These are phyloP conservation scores for Irpex lacteus DNA, from an alignment of 1,284 basidiomycete genomes.

Conservation along the genomic window DNA sequence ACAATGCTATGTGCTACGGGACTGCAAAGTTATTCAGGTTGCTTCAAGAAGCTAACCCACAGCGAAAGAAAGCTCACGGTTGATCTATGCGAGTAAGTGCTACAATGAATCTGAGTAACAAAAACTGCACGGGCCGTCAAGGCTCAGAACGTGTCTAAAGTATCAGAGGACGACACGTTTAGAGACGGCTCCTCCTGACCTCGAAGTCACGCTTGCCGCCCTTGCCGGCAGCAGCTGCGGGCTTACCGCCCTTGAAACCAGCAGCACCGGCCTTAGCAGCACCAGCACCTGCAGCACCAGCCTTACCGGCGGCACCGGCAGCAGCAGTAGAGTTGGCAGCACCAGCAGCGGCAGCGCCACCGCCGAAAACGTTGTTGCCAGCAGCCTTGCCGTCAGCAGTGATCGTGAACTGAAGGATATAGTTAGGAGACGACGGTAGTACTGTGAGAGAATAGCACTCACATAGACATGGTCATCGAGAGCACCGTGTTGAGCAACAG, in stretches of 20 bases:
- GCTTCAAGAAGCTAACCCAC: slow-evolving; percentile 2
- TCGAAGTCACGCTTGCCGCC: slow-evolving; percentile 16
- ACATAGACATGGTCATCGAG: slow-evolving; percentile 66
- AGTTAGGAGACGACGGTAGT: background rate
- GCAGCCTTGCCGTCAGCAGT: slow-evolving; percentile 11
- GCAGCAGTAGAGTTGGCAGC: slow-evolving; percentile 12
- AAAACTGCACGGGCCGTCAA: background rate
- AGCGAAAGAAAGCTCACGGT: background rate
- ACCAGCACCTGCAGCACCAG: background rate
- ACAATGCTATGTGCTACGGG: background rate
- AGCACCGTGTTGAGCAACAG: slow-evolving; percentile 56
- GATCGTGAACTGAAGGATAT: slow-evolving; percentile 50
- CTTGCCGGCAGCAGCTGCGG: slow-evolving; percentile 16
- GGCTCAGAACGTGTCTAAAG: background rate
- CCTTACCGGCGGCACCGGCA: slow-evolving; percentile 4
- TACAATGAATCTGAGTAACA: background rate
- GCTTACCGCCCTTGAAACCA: slow-evolving; percentile 14
- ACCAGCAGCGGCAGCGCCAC: slow-evolving; percentile 1
- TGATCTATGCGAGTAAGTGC: background rate
- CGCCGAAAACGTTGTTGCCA: slow-evolving; percentile 1
- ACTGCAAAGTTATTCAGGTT: background rate
- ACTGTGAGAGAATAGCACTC: slow-evolving; percentile 20
- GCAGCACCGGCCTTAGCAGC: slow-evolving; percentile 11
- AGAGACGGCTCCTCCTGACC: slow-evolving; percentile 15
- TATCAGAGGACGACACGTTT: background rate